Base-by-base conservation (phyloP, 805 yeast genomes). In the Teunomyces kruisii region DNA sequence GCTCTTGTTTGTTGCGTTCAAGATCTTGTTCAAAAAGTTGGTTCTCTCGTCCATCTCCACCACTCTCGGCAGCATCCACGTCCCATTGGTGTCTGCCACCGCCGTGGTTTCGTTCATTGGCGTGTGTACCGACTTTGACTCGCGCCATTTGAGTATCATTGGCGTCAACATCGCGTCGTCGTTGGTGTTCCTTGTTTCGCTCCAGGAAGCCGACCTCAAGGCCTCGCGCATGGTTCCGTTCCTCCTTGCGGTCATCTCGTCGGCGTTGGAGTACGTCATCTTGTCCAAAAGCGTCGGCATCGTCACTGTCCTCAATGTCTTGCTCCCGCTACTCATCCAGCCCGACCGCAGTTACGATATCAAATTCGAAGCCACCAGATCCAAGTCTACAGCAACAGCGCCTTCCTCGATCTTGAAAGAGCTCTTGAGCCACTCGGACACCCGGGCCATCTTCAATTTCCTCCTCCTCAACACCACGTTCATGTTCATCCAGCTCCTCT, bases 401-500 rank as follows among this genome's bases (percentile, higher is more conserved):
- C 32, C 40, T 6, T 24, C 42, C 6, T 38, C 50, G 3, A 62
- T 68, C 15, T 44, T 69, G n/a, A 54, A 50, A 28, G 69, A 69
- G 45, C 51, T 71, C 35, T 47, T 68, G 42, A 46, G 56, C 24
- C 76, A 72, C 48, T 45, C 67, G 1, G 97, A 90, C 51, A 90
- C 97, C 0, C 75, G 86, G 49, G 89, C 96, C 9, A 94, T 94
- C 26, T 91, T 94, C 65, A 84, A 88, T 46, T 94, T 92, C 57
- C 67, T 94, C 39, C 64, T 92, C 51, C 74, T 94, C 48, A 94
- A 94, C 65, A 81, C 96, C 9, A 79, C 94, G 2, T 94, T 94
- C 67, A 94, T 94, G 99, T 81, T 94, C 57, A 83, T 94, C 32
- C 99, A 94, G 68, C 74, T 94, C 52, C 68, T 94, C 8, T 94